Evolutionary conservation across 78 protist genomes (phyloP).

Genomic region (Dictyostelium firmibasis): DNA sequence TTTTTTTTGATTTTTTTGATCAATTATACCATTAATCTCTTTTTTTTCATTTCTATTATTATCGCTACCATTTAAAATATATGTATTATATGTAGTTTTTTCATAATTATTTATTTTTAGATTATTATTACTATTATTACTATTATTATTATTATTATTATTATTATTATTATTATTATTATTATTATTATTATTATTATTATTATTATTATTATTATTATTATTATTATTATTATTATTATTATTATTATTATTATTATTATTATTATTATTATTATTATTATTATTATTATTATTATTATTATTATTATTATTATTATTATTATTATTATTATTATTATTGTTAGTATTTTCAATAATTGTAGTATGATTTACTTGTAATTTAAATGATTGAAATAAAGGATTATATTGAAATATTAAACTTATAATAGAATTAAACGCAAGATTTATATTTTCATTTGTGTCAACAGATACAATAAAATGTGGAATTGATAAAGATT

Average conservation of each 20-base stretch:
- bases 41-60: not conserved
- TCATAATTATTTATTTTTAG: not conserved
- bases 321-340: too few species aligned
- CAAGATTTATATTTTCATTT: not conserved
- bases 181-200: not conserved
- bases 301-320: not conserved
- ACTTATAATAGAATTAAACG: not conserved
- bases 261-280: not conserved
- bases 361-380: not conserved
- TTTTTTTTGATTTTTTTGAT: not conserved
- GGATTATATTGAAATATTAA: not conserved
- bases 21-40: not conserved
- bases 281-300: not conserved
- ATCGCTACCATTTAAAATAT: not conserved
- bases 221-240: not conserved
- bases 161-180: not conserved
- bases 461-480: not conserved
- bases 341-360: too few species aligned
- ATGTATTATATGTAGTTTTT: not conserved
- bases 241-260: not conserved
- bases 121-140: not conserved
- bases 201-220: not conserved
- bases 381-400: not conserved
- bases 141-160: not conserved
- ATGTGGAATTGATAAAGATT: not conserved